Evolutionary conservation across 805 yeast genomes (phyloP).

Genomic region (Candida succiphila): DNA sequence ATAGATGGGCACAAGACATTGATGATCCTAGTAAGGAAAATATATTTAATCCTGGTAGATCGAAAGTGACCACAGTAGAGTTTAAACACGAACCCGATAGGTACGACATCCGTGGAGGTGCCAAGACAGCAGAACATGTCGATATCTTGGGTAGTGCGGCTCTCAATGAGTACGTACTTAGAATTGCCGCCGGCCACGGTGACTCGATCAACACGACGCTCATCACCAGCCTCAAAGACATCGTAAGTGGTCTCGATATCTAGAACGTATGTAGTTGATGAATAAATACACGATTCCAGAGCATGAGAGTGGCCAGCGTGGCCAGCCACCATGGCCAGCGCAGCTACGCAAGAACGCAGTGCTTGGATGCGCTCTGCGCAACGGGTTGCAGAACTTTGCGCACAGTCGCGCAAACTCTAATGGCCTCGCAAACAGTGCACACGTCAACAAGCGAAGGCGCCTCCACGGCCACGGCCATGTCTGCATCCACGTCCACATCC

Average conservation of each 20-base stretch:
- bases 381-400: too few species aligned
- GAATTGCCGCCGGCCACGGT: conserved; percentile 78
- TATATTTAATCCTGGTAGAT: conserved; percentile 70
- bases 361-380: too few species aligned
- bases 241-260: conserved; percentile 49
- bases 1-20: conserved; percentile 66
- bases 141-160: conserved; percentile 92
- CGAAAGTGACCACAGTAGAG: conserved; percentile 74
- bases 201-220: conserved; percentile 50
- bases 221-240: conserved; percentile 49
- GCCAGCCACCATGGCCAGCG: too few species aligned
- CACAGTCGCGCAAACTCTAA: too few species aligned
- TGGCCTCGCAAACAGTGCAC: too few species aligned
- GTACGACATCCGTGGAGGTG: conserved; percentile 94
- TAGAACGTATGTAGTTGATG: conserved; percentile 1
- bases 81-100: conserved; percentile 88
- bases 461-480: background rate
- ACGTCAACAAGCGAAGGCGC: background rate
- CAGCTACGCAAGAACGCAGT: too few species aligned
- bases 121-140: conserved; percentile 95
- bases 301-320: conserved; percentile 6
- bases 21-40: conserved; percentile 25
- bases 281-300: background rate
- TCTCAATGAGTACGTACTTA: conserved; percentile 74
- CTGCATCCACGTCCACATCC: too few species aligned